Evolutionary conservation across 805 yeast genomes (phyloP), one percentile per base, ranked within the genome.

Genomic region (Yamadazyma endophytica): DNA sequence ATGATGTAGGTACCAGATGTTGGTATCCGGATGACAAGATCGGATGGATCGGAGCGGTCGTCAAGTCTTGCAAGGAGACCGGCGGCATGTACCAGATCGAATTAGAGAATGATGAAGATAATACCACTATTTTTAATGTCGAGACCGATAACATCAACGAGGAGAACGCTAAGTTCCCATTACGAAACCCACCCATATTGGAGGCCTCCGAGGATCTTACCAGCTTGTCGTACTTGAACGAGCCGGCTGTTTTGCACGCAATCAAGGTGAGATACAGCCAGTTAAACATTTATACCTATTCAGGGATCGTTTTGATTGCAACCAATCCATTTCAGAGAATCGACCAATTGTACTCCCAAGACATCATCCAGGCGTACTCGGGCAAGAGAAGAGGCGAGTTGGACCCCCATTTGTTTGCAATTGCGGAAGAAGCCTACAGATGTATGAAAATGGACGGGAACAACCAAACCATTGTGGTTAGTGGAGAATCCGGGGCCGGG

Each of bases 401-500:
- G 43, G 97, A 92, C 50, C 98, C 98, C 4, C 98, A 90, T 68
- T 68, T 90, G 53, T 90, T 90, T 58, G 96, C 97, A 26, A 90
- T 90, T 47, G 97, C 98, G 17, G 97, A 89, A 59, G 97, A 92
- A 50, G 97, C 97, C 5, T 89, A 88, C 56, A 73, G 96, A 49
- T 82, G 95, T 53, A 90, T 90, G 98, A 82, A 84, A 50, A 72
- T 80, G 29, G 94, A 87, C 47, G 67, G 75, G 24, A 71, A 77
- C 47, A 89, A 90, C 63, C 98, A 90, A 63, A 90, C 98, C 1
- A 89, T 90, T 41, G 96, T 90, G 12, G 97, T 90, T 12, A 79
- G 89, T 47, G 98, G 98, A 62, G 98, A 90, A 62, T 85, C 96
- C 5, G 98, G 98, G 60, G 97, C 98, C 17, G 98, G 98, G 58